These are phyloP conservation scores for Dipteronia sinensis DNA, from an alignment of 345 rosid genomes.

Conservation along the genomic window DNA sequence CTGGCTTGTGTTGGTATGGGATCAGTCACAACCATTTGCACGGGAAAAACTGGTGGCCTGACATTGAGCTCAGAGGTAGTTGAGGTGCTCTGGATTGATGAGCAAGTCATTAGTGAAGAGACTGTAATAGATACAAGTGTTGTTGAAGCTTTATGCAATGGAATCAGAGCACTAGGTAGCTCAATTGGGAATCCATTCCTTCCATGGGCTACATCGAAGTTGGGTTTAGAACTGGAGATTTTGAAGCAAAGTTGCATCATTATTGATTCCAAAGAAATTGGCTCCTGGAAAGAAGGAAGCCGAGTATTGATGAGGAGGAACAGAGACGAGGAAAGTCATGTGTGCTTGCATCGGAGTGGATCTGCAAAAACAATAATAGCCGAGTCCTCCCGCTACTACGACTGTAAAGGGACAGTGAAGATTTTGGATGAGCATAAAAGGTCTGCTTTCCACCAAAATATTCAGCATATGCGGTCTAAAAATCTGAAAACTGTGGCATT, in stretches of 20 bases:
- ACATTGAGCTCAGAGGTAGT: not conserved
- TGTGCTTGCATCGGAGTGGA: constrained; percentile 17
- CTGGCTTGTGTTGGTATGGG: constrained; percentile 13
- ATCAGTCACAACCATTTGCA: constrained; percentile 15
- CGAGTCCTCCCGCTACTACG: constrained; percentile 5
- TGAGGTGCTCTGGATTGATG: constrained; percentile 1
- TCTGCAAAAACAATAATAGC: constrained; percentile 4
- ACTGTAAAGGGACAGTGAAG: not conserved
- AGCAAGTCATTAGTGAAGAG: constrained; percentile 5
- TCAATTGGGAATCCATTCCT: not conserved
- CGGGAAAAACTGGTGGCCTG: constrained; percentile 4
- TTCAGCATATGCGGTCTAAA: constrained; percentile 3
- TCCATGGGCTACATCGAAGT: not conserved
- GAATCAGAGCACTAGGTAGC: not conserved
- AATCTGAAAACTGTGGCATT: constrained; percentile 14
- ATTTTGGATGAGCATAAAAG: not conserved
- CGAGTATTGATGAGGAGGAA: constrained; percentile 5
- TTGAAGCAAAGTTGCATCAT: constrained; percentile 12
- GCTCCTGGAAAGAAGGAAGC: not conserved
- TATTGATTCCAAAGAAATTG: not conserved
- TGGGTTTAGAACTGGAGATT: not conserved
- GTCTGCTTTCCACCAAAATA: not conserved
- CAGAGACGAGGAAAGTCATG: not conserved
- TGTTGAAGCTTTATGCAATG: constrained; percentile 1
- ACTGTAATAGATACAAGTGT: not conserved